Percentiles rank a stretch among this genome's conserved stretches.
Conservation (phyloP, 345 rosid species). For the Gossypium mustelinum region DNA sequence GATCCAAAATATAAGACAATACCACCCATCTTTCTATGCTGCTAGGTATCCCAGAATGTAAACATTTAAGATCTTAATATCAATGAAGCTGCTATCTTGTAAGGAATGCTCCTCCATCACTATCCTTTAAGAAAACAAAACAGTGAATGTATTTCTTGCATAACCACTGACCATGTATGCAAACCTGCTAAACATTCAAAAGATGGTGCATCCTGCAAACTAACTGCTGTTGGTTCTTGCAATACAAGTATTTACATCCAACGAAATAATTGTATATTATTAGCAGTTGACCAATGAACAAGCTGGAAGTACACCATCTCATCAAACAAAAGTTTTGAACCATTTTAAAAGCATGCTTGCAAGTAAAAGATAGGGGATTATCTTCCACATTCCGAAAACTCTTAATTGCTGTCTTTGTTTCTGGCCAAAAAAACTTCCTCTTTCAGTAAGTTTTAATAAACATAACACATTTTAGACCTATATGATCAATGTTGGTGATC, state of each 20-base stretch:
- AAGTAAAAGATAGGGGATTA: not conserved
- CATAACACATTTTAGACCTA: not conserved
- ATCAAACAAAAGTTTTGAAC: not conserved
- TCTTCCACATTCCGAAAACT: not conserved
- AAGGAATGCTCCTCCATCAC: not conserved
- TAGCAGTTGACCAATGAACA: not conserved
- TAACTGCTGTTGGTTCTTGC: not conserved
- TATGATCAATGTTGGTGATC: not conserved
- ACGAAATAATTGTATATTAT: not conserved
- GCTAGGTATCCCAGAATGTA: not conserved
- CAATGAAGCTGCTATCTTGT: not conserved
- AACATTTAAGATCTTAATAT: not conserved
- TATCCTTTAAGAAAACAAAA: not conserved
- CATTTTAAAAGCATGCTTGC: not conserved
- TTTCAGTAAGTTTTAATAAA: not conserved
- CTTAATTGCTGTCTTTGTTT: not conserved
- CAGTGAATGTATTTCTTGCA: not conserved
- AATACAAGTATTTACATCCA: slow-evolving; percentile 1
- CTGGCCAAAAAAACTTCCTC: not conserved
- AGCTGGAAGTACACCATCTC: slow-evolving; percentile 7
- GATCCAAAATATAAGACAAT: not conserved
- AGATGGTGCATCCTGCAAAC: slow-evolving; percentile 16
- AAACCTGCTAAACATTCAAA: slow-evolving; percentile 14
- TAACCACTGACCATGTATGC: not conserved
- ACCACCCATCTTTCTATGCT: not conserved